These are phyloP conservation scores for Marsdenia floribunda DNA, from an alignment of 257 asterid species.

Conservation along the genomic window DNA sequence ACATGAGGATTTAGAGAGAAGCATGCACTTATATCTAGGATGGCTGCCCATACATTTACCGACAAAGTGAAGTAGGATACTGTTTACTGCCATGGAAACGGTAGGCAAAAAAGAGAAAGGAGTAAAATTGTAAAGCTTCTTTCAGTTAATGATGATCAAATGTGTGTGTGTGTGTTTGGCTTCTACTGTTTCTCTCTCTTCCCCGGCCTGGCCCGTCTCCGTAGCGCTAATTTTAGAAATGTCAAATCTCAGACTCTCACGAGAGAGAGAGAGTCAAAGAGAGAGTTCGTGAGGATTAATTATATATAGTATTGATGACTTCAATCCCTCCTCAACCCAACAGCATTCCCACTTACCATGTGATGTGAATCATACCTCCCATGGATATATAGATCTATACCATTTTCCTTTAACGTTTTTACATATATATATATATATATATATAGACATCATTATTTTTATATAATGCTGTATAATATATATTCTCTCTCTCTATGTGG, in stretches of 20 bases:
- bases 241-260: conserved; percentile 3
- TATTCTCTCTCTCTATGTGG: neutral
- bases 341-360: conserved; percentile 17
- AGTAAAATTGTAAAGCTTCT: conserved; percentile 12
- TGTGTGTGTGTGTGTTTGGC: neutral
- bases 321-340: conserved; percentile 14
- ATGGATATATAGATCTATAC: neutral
- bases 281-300: neutral
- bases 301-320: neutral
- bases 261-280: neutral
- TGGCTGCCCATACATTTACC: conserved; percentile 36
- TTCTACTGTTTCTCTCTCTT: neutral
- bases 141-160: neutral
- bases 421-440: no score
- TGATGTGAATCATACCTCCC: conserved; percentile 7
- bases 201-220: no score
- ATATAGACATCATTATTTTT: no score
- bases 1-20: conserved; percentile 11
- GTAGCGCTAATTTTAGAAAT: conserved; percentile 4
- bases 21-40: conserved; percentile 13
- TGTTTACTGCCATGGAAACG: conserved; percentile 29
- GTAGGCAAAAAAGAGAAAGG: conserved; percentile 26
- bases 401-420: neutral
- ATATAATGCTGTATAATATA: no score
- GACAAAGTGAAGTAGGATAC: conserved; percentile 38